Evolutionary conservation across 2,329 filamentous ascomycete genomes (phyloP).

Genomic region (Sarocladium kiliense): DNA sequence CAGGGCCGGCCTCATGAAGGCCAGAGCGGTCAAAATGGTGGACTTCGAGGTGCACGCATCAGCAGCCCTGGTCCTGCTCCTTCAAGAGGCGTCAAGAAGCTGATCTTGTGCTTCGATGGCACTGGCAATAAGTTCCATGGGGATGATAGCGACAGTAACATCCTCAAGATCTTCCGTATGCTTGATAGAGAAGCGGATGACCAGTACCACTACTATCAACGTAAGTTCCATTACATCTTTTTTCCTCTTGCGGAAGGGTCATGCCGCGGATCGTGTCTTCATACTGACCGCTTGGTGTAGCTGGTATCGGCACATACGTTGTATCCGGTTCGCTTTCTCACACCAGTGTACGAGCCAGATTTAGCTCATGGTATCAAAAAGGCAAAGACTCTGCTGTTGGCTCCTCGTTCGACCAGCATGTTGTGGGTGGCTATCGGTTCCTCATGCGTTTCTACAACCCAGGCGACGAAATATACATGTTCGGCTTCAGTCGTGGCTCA

Average conservation of each 20-base stretch:
- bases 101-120: constrained; percentile 59
- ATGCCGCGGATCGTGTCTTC: too few relatives aligned
- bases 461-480: constrained; percentile 64
- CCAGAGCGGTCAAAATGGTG: neutral
- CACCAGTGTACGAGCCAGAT: constrained; percentile 48
- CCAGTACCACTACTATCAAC: constrained; percentile 62
- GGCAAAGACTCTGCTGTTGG: constrained; percentile 77
- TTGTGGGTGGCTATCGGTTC: constrained; percentile 78
- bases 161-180: constrained; percentile 67
- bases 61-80: neutral
- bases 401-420: constrained; percentile 75
- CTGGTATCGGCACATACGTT: constrained; percentile 70
- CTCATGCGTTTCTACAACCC: constrained; percentile 68
- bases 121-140: constrained; percentile 61
- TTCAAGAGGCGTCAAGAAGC: constrained; percentile 32
- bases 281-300: constrained; percentile 23
- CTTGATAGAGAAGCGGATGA: constrained; percentile 57
- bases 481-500: constrained; percentile 68
- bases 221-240: constrained; percentile 30
- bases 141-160: constrained; percentile 58
- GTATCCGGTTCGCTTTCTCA: constrained; percentile 54
- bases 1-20: neutral
- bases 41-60: neutral
- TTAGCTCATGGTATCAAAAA: constrained; percentile 64
- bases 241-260: too few relatives aligned